Base-by-base conservation (phyloP, 192 early-diverging fungal genomes). In the Obelidium mucronatum region DNA sequence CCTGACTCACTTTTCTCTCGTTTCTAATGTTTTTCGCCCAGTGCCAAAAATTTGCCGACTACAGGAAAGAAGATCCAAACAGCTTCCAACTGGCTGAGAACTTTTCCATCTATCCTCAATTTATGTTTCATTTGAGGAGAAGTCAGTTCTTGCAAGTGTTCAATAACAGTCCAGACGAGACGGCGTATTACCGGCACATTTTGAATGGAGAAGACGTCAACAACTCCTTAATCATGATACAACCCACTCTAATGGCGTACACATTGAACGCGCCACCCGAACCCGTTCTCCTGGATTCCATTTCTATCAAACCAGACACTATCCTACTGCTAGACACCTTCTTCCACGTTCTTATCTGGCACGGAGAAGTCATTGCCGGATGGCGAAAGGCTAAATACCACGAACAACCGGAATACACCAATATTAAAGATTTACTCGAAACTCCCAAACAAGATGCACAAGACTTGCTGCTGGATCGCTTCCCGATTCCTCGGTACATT, bases 301-400 rank as follows among this genome's bases (percentile, higher is more conserved):
- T 97, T n/a, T 99, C 98, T 30, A 93, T 99, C 83, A 96, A 98
- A 81, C 92, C 94, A 3, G 95, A 99, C 76, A 89, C 90, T 6
- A 94, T 97, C 56, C 72, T 99, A 40, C 83, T 99, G 6, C 83
- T 99, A 34, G 98, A 99, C 80, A 97, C 98, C 4, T 99, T 95
- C 87, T 99, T 99, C 93, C 95, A 99, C 81, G 93, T 98, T 52
- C 91, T 99, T 26, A 98, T 99, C 76, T 98, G 95, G 94, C 98
- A 99, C 74, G 98, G 98, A 53, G 94, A 95, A 76, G 97, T 94
- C 1, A 93, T 99, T 78, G 96, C 97, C 17, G 91, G 92, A 65
- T 99, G 98, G 98, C 87, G 98, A 52, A 94, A 96, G 69, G 94
- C 94, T 4, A 93, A 93, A 13, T 99, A 98, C 79, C 98, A 99